Evolutionary conservation across 805 yeast genomes (phyloP), one percentile per base, ranked within the genome.

Genomic region (Wickerhamomyces bisporus): DNA sequence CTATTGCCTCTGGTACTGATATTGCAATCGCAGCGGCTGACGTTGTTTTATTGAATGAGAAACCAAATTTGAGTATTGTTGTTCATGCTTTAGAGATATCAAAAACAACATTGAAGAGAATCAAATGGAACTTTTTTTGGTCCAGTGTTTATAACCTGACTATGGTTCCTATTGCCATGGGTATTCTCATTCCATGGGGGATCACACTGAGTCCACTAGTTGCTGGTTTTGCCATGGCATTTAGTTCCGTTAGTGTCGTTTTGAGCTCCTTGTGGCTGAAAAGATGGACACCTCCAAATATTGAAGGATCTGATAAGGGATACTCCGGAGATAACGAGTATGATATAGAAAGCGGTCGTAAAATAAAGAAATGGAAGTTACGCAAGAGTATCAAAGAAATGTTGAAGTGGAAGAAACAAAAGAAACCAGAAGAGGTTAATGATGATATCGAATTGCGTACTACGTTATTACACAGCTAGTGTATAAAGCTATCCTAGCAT

Each of bases 11-110:
- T 0, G 96, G 98, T 5, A 86, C 98, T 0, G 98, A 93, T 53
- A 86, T 93, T 49, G 98, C 98, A 1, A 83, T 93, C 48, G 96
- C 89, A 48, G 86, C 96, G n/a, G 96, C 98, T 0, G 96, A 88
- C 59, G 75, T 93, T 27, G 96, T 93, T 15, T 65, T 93, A 13
- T 59, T 86, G 55, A 72, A 75, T 11, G 64, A 67, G 17, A 47
- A 52, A 24, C 31, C 34, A 14, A 47, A 53, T 39, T 58, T 79
- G 36, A 52, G 55, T 15, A 80, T 84, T 8, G 72, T 83, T 5
- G 59, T 71, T 19, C 68, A 76, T 40, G 83, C 89, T 0, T 55
- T 83, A 24, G 84, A 81, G 41, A 74, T 91, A 11, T 79, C 95
- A 0, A 65, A 68, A 32, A 71, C 70, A 25, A 87, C 96, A 0